Percentiles rank a stretch among this genome's conserved stretches.
Evolutionary conservation across 345 rosid genomes (phyloP).

Genomic region (Hibiscus tridactylites): DNA sequence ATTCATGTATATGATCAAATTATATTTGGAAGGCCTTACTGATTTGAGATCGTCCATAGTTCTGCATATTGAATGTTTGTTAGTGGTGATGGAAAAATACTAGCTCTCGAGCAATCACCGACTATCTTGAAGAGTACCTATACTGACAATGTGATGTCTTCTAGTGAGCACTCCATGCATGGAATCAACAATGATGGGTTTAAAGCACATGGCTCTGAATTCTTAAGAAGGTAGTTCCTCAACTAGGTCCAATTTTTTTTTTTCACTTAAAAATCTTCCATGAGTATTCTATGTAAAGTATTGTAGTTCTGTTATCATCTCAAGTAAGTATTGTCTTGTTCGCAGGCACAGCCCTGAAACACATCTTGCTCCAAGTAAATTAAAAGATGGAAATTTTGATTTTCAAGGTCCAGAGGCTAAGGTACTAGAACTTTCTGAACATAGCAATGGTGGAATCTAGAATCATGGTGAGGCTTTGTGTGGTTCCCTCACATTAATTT

Average conservation of each 20-base stretch:
- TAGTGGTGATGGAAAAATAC: slow-evolving; percentile 15
- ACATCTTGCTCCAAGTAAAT: slow-evolving; percentile 26
- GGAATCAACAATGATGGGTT: slow-evolving; percentile 7
- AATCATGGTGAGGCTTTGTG: slow-evolving; percentile 8
- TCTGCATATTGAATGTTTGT: neutral
- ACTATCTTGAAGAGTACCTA: slow-evolving; percentile 12
- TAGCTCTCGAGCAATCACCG: slow-evolving; percentile 7
- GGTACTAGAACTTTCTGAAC: slow-evolving; percentile 32
- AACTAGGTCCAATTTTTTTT: neutral
- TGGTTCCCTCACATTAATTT: slow-evolving; percentile 15
- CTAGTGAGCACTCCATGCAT: slow-evolving; percentile 23
- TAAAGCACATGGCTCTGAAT: neutral
- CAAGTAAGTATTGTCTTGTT: neutral
- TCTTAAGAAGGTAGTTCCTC: neutral
- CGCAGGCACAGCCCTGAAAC: neutral
- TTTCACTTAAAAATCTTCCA: neutral
- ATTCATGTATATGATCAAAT: neutral
- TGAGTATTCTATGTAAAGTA: neutral
- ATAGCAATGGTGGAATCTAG: slow-evolving; percentile 8
- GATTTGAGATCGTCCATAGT: neutral
- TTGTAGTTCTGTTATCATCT: neutral
- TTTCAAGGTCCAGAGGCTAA: slow-evolving; percentile 54
- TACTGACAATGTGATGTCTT: slow-evolving; percentile 31
- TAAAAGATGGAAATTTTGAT: slow-evolving; percentile 27
- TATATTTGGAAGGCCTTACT: neutral